These are phyloP conservation scores for Fragaria iinumae DNA, from an alignment of 306 rosid genomes.

Conservation along the genomic window DNA sequence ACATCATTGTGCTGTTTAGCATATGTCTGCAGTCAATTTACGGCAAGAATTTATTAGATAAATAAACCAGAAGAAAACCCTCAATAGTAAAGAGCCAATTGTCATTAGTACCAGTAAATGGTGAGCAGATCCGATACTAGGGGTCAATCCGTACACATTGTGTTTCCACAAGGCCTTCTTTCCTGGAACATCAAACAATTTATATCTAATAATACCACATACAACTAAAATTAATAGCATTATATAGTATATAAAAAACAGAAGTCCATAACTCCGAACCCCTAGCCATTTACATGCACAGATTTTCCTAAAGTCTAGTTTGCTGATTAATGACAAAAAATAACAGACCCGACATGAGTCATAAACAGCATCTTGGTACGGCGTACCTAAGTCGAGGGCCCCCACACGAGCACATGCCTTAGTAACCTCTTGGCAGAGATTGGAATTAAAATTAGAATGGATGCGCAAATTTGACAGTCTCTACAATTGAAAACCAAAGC, in stretches of 20 bases:
- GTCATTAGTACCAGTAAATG: slow-evolving; percentile 66
- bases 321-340: neutral
- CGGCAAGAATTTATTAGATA: slow-evolving; percentile 25
- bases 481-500: slow-evolving; percentile 47
- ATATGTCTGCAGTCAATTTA: slow-evolving; percentile 44
- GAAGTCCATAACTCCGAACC: slow-evolving; percentile 2
- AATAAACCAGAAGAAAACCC: slow-evolving; percentile 13
- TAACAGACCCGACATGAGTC: neutral
- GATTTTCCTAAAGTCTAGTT: neutral
- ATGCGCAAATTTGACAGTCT: slow-evolving; percentile 90
- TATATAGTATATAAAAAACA: neutral
- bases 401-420: slow-evolving; percentile 78
- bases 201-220: slow-evolving; percentile 13
- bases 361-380: neutral
- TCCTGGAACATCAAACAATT: slow-evolving; percentile 46
- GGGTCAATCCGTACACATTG: slow-evolving; percentile 74
- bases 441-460: slow-evolving; percentile 60
- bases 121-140: slow-evolving; percentile 74
- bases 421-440: slow-evolving; percentile 80
- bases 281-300: neutral
- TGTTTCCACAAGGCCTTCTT: slow-evolving; percentile 87
- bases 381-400: slow-evolving; percentile 71
- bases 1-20: slow-evolving; percentile 68
- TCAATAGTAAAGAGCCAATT: slow-evolving; percentile 15
- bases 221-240: neutral